Percentiles rank a stretch among this genome's conserved stretches.
Conservation (phyloP, 2,329 filamentous ascomycete species). For the Fusarium euwallaceae region DNA sequence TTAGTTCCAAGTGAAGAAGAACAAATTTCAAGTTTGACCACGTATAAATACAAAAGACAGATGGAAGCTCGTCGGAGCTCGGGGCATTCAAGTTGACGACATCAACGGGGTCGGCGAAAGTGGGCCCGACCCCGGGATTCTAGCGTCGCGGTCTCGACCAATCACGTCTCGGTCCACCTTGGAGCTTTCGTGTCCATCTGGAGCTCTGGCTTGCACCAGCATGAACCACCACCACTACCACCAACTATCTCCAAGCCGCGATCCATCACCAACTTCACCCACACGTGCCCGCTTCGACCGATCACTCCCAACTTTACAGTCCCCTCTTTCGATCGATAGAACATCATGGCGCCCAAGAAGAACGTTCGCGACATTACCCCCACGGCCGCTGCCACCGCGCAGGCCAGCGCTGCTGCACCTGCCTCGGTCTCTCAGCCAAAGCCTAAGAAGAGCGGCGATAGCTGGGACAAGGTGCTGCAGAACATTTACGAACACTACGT, state of each 20-base stretch:
- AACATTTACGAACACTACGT: constrained; percentile 85
- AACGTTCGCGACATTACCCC: constrained; percentile 51
- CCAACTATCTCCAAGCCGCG: constrained; percentile 12
- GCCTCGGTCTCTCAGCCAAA: constrained; percentile 45
- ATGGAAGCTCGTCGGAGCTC: constrained; percentile 16
- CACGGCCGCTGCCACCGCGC: constrained; percentile 51
- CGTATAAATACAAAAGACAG: neutral
- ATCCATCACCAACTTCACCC: constrained; percentile 17
- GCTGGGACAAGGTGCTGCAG: constrained; percentile 71
- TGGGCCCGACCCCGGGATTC: constrained; percentile 23
- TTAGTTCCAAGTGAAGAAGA: constrained; percentile 5
- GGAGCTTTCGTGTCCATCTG: constrained; percentile 56
- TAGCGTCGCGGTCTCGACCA: constrained; percentile 39
- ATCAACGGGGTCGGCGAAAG: constrained; percentile 20
- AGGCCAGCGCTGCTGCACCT: constrained; percentile 47
- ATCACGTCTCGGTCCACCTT: constrained; percentile 47
- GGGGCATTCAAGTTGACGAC: constrained; percentile 29
- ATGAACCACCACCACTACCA: constrained; percentile 28
- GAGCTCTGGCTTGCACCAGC: constrained; percentile 26
- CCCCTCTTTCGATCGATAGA: neutral
- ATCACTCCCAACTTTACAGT: constrained; percentile 5
- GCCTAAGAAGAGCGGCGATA: constrained; percentile 43
- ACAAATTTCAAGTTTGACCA: neutral
- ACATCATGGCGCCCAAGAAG: constrained; percentile 67
- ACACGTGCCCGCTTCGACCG: constrained; percentile 11